These are phyloP conservation scores for Lactifluus pinguis DNA, from an alignment of 768 basidiomycete species.

Conservation along the genomic window DNA sequence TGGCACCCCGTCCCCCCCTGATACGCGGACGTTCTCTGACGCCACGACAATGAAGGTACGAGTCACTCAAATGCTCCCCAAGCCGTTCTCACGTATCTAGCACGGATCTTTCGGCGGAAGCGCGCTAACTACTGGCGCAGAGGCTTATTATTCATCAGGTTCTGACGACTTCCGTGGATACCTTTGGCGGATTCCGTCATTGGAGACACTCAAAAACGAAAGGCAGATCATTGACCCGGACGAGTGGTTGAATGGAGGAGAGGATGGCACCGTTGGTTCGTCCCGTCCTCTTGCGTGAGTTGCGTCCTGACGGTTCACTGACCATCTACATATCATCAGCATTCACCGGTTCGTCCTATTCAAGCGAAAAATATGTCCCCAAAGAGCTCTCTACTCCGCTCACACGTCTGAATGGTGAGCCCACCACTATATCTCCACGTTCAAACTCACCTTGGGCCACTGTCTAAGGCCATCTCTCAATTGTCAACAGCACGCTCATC, in stretches of 20 bases:
- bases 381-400: conserved; percentile 53
- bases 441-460: background rate
- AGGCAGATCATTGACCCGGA: conserved; percentile 37
- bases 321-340: conserved; percentile 1
- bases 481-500: conserved; percentile 65
- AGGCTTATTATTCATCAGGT: conserved; percentile 61
- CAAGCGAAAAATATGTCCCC: conserved; percentile 45
- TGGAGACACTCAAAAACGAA: conserved; percentile 33
- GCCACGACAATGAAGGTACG: conserved; percentile 70
- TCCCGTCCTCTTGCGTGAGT: background rate
- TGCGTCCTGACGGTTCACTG: background rate
- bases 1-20: conserved; percentile 38
- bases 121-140: conserved; percentile 36
- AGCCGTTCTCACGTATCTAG: conserved; percentile 28
- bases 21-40: conserved; percentile 54
- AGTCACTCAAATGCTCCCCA: background rate
- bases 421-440: background rate
- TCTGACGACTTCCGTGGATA: conserved; percentile 80
- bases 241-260: conserved; percentile 36
- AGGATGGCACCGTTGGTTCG: conserved; percentile 32
- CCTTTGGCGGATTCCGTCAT: conserved; percentile 63
- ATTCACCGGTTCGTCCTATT: conserved; percentile 22
- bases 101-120: conserved; percentile 66
- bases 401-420: conserved; percentile 48
- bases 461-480: conserved; percentile 56